These are phyloP conservation scores for Daldinia grandis DNA, from an alignment of 495 filamentous ascomycete genomes.

Conservation along the genomic window DNA sequence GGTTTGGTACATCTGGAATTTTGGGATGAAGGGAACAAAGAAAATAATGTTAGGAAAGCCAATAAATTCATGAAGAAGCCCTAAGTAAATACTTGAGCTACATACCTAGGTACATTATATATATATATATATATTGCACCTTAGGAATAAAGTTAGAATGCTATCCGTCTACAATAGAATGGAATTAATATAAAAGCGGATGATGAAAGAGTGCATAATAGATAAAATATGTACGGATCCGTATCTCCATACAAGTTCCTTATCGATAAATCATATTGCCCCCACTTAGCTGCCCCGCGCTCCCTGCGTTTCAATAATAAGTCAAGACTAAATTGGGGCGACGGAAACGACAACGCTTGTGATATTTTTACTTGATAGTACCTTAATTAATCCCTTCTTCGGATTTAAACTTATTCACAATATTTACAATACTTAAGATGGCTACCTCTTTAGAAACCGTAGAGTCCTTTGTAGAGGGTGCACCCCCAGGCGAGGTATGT, in stretches of 20 bases:
- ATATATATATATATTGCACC: too few species aligned
- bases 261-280: neutral
- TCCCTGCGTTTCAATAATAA: constrained; percentile 3
- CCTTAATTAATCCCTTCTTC: neutral
- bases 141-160: too few species aligned
- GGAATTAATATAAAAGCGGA: too few species aligned
- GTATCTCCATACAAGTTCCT: too few species aligned
- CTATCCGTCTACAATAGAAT: too few species aligned
- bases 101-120: too few species aligned
- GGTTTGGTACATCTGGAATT: neutral
- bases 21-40: neutral
- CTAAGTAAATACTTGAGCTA: neutral
- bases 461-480: constrained; percentile 90
- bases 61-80: neutral
- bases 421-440: constrained; percentile 36
- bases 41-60: neutral
- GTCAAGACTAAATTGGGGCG: neutral
- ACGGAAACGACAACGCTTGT: neutral
- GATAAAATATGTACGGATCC: too few species aligned
- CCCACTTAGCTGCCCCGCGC: neutral
- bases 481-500: constrained; percentile 95
- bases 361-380: neutral
- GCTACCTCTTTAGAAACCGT: constrained; percentile 66
- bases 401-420: neutral
- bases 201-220: too few species aligned